Percentiles rank a stretch among this genome's conserved stretches.
phyloP scores from a whole-genome alignment of 345 rosid species.

The Dovyalis caffra region DNA sequence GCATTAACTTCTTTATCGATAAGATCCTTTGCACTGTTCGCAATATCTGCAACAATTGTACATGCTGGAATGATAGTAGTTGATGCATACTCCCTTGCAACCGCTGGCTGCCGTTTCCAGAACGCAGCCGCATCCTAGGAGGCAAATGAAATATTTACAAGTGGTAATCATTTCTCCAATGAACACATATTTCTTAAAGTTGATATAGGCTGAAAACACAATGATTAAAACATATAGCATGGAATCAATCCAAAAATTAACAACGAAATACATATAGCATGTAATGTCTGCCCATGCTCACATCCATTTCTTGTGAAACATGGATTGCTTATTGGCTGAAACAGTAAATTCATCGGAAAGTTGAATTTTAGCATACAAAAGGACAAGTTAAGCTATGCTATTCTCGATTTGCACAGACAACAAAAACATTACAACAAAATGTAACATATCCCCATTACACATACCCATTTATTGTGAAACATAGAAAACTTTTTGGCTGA shows the following conservation, averaged over 20 bases:
- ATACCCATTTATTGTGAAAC: background rate
- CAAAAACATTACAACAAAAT: background rate
- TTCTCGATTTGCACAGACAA: background rate
- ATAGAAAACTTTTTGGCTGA: background rate
- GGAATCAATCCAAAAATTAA: background rate
- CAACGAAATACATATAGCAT: too few species aligned
- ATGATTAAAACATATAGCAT: background rate
- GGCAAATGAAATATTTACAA: conserved; percentile 3
- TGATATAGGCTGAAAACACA: background rate
- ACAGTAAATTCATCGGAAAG: background rate
- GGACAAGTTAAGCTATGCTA: background rate
- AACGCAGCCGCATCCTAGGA: conserved; percentile 76
- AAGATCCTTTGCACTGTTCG: conserved; percentile 74
- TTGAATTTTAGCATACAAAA: background rate
- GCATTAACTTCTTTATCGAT: conserved; percentile 81
- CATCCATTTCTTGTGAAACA: conserved; percentile 3
- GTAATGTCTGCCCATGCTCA: background rate
- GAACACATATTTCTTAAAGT: background rate
- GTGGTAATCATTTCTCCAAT: background rate
- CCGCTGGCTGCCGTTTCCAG: conserved; percentile 89
- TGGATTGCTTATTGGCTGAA: background rate
- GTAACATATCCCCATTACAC: background rate
- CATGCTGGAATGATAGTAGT: conserved; percentile 85
- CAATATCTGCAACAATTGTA: conserved; percentile 60
- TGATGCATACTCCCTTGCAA: conserved; percentile 82